Evolutionary conservation across 805 yeast species (phyloP), one percentile per base, ranked within the genome.

Genomic region (Jamesozyma gamospora): DNA sequence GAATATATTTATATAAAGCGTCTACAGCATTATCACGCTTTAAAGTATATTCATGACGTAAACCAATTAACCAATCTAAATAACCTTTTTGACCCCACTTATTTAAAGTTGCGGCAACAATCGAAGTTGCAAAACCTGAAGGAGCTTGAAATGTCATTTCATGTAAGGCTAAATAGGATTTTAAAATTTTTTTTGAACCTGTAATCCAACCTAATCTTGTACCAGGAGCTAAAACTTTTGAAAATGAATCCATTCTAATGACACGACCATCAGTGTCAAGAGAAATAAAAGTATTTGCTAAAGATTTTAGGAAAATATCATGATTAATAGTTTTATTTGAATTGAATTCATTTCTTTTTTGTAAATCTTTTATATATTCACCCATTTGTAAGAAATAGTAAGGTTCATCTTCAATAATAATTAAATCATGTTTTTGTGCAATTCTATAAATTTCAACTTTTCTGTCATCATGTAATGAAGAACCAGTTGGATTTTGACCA

Each of bases 401-500:
- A 40, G 98, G 98, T 66, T 92, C 98, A 62, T 90, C 98, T 67
- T 90, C 98, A 38, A 90, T 62, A 50, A 90, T 79, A 41, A 90
- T 54, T 58, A 90, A 71, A 65, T 92, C 96, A 62, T 87, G 82
- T 66, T 85, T 79, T 57, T 75, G 79, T 28, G 94, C 90, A 46
- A 90, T 58, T 45, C 74, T 71, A 64, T 87, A 88, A 49, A 92
- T 73, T 41, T 71, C 75, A 45, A 65, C 60, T 66, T 96, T 83
- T 67, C 97, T 78, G 54, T 84, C 88, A 21, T 55, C 64, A 28
- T 81, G 68, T 53, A 92, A 68, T 18, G 86, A 82, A 3, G 94
- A 79, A 29, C 98, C 98, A 15, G 96, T 88, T 47, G 98, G 98
- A 72, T 90, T 90, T 69, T 92, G 97, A 46, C 98, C 98, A 8